Evolutionary conservation across 768 basidiomycete species (phyloP), one percentile per base, ranked within the genome.

Genomic region (Austroboletus eburneus): DNA sequence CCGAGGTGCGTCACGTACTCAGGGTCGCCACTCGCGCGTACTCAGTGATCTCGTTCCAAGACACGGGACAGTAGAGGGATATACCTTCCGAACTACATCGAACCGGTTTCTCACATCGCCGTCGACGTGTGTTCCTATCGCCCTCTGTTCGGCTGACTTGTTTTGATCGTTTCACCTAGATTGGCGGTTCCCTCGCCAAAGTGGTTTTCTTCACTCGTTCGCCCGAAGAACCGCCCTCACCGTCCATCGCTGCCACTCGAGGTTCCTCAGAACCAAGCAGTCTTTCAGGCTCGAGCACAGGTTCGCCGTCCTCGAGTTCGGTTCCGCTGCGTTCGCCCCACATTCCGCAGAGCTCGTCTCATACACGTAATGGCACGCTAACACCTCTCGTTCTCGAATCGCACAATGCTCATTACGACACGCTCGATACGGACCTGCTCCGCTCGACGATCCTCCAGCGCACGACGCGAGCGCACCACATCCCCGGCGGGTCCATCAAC

Each of bases 151-250:
- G 12, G 27, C 27, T 27, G 21, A 4, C 7, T 34, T 29, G 24
- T 42, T 38, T 59, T 43, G 4, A 4, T 34, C 25, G 24, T 42
- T 38, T 59, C 44, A 14, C 14, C 8, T 58, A 97, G 94, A 87
- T 98, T 63, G 96, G 96, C 22, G 96, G 96, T 35, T 96, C 94
- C 12, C 72, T 99, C 13, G 95, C 94, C 50, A 99, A 99, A 68
- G 90, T 99, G 42, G 91, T 96, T 57, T 99, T 97, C 71, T 98
- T 98, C 68, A 97, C 95, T 37, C 87, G 96, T 40, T 92, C 93
- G 8, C 84, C 88, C 4, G 85, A 88, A 45, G 86, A 87, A 3
- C 85, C 86, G n/a, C 74, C 81, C 24, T 87, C 90, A 7, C 87
- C 90, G 7, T 83, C 85, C 12, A 61, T 83, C 34, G 72, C 64